Evolutionary conservation across 1,139 yeast species (phyloP), one percentile per base, ranked within the genome.

Genomic region (Magnusiomyces fungicola): DNA sequence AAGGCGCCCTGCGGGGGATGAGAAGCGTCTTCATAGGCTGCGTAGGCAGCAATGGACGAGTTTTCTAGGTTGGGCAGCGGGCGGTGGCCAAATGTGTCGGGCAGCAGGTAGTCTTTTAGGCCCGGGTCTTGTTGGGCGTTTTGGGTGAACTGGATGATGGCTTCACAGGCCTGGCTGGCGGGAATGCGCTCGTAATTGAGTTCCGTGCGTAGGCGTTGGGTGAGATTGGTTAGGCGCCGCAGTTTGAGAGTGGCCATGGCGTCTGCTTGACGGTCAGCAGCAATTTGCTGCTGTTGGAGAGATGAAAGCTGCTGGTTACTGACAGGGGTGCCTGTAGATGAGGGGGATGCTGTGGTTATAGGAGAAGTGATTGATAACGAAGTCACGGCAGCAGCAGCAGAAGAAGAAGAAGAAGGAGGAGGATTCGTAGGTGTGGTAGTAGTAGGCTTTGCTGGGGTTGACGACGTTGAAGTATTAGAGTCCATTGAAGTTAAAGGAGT

Each of bases 141-240:
- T 16, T 43, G 45, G n/a, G 33, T 43, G n/a, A 43, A 43, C 19
- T 19, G 30, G 39, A 43, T 6, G 9, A 43, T 19, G 3, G 45
- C 36, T 22, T 30, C 21, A 30, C 85, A 78, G 6, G 88, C 85
- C 55, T 78, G 78, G 18, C 88, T 81, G 3, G 88, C 85, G 36
- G 82, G 79, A 9, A 82, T 78, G 52, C 94, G 68, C 7, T 82
- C 81, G 50, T 79, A 68, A 7, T 72, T 63, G 43, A 85, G 65
- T 47, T 81, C 78, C 34, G 73, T 73, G 54, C 73, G 76, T 41
- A 84, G 67, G 51, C 79, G 75, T 12, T 67, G 63, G 61, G 82
- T 83, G 45, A 83, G 70, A 57, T 81, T 84, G 50, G 75, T 73
- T 30, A 83, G 75, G 54, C 95, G 71, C 59, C 77, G 80, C 46